Evolutionary conservation across 2,329 filamentous ascomycete species (phyloP).

Genomic region (Colletotrichum sidae): DNA sequence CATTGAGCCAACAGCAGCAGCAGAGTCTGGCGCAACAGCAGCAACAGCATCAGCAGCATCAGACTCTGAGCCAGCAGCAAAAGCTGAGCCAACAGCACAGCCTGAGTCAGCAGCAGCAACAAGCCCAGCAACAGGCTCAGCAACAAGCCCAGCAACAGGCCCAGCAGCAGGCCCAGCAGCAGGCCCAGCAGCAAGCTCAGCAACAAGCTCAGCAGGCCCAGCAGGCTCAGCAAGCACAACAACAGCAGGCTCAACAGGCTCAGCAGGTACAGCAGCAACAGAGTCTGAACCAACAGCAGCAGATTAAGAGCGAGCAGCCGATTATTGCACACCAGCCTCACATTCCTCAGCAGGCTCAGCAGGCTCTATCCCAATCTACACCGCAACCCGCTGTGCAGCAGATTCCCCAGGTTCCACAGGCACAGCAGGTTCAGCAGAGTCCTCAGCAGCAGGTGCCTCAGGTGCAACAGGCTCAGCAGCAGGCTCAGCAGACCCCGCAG

Average conservation of each 20-base stretch:
- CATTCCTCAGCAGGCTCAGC: slow-evolving; percentile 35
- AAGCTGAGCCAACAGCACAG: slow-evolving; percentile 46
- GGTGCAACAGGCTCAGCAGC: slow-evolving; percentile 39
- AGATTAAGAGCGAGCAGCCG: slow-evolving; percentile 41
- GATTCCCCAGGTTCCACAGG: neutral
- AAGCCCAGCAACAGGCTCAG: no score
- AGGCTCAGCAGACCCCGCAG: slow-evolving; percentile 48
- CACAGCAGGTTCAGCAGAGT: slow-evolving; percentile 37
- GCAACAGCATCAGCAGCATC: slow-evolving; percentile 46
- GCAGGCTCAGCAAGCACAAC: slow-evolving; percentile 47
- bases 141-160: slow-evolving; percentile 46
- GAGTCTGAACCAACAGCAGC: slow-evolving; percentile 41
- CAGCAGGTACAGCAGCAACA: slow-evolving; percentile 46
- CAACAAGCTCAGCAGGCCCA: slow-evolving; percentile 45
- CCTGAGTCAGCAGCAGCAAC: slow-evolving; percentile 41
- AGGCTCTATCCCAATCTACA: slow-evolving; percentile 9
- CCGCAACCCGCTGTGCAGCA: no score
- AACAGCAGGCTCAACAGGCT: slow-evolving; percentile 45
- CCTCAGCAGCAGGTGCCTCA: slow-evolving; percentile 31
- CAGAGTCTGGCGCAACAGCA: slow-evolving; percentile 41
- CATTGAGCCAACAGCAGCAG: slow-evolving; percentile 45
- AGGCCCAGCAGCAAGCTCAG: slow-evolving; percentile 40
- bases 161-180: slow-evolving; percentile 46
- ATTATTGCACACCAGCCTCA: slow-evolving; percentile 31
- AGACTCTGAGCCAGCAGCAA: slow-evolving; percentile 47